Percentiles rank a stretch among this genome's conserved stretches.
Conservation (phyloP, 2,329 filamentous ascomycete species). For the Arthrobotrys iridis region DNA sequence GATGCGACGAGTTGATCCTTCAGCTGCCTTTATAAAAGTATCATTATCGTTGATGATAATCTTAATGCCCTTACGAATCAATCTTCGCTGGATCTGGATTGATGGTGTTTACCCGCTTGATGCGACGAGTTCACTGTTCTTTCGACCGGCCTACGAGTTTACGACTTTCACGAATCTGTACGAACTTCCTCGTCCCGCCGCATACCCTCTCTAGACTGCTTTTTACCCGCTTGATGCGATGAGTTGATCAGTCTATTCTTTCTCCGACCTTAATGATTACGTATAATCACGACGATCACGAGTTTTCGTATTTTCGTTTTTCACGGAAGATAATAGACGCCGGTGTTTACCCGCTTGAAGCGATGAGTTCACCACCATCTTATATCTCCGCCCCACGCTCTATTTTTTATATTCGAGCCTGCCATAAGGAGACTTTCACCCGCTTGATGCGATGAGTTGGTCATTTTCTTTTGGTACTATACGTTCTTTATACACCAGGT, state of each 20-base stretch:
- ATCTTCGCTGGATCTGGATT: neutral
- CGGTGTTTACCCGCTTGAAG: constrained; percentile 27
- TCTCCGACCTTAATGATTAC: neutral
- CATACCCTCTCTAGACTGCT: neutral
- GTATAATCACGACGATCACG: neutral
- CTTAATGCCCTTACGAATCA: too few relatives aligned
- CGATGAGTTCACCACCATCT: constrained; percentile 18
- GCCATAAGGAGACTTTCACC: constrained; percentile 2
- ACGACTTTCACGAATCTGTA: neutral
- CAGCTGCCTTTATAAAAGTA: neutral
- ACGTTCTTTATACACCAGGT: neutral
- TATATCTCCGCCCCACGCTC: neutral
- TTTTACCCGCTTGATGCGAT: constrained; percentile 47
- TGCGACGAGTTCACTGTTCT: constrained; percentile 6
- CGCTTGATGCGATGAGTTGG: constrained; percentile 29
- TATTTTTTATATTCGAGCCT: neutral
- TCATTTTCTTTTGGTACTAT: neutral
- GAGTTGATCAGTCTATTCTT: constrained; percentile 23
- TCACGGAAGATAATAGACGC: neutral
- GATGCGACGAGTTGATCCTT: constrained; percentile 40
- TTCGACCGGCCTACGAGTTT: neutral
- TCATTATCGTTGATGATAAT: too few relatives aligned
- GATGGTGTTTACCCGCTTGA: constrained; percentile 7
- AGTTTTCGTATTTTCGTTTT: too few relatives aligned
- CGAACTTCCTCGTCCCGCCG: neutral